Percentiles rank a stretch among this genome's conserved stretches.
Evolutionary conservation across 139 green algal species (phyloP).

Genomic region (Haematococcus lacustris): DNA sequence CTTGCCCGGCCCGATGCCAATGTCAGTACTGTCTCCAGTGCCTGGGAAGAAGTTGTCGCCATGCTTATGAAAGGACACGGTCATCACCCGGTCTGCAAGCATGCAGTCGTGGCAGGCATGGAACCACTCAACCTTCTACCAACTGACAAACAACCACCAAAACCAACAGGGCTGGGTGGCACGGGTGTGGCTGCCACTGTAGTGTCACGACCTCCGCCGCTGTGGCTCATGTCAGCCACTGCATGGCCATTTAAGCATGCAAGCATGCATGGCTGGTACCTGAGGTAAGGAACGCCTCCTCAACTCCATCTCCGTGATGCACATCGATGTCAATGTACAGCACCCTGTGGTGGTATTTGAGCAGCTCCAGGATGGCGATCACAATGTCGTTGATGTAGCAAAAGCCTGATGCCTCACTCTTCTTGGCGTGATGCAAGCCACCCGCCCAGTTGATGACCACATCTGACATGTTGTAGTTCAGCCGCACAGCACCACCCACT

Average conservation of each 20-base stretch:
- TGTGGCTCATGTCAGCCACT: neutral
- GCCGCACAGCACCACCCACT: constrained; percentile 75
- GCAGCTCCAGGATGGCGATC: constrained; percentile 85
- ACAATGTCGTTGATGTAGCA: constrained; percentile 99
- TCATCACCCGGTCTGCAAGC: constrained; percentile 58
- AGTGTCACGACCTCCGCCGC: neutral
- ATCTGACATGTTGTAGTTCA: constrained; percentile 85
- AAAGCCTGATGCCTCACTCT: constrained; percentile 80
- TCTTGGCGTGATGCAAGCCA: constrained; percentile 95
- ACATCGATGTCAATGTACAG: constrained; percentile 90
- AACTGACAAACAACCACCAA: neutral
- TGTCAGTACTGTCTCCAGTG: constrained; percentile 77
- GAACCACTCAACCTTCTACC: neutral
- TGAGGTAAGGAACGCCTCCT: constrained; percentile 95
- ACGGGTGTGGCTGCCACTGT: neutral
- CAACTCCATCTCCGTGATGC: constrained; percentile 96
- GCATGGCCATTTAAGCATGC: neutral
- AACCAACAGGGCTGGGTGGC: neutral
- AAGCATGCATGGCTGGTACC: constrained; percentile 50
- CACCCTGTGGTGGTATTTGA: constrained; percentile 68
- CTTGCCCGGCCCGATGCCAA: constrained; percentile 64
- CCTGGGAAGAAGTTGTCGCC: constrained; percentile 88
- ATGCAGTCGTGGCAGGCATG: neutral
- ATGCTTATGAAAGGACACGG: constrained; percentile 91
- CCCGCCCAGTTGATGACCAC: constrained; percentile 95